These are phyloP conservation scores for Solanum rostratum DNA, from an alignment of 257 asterid genomes.

Conservation along the genomic window DNA sequence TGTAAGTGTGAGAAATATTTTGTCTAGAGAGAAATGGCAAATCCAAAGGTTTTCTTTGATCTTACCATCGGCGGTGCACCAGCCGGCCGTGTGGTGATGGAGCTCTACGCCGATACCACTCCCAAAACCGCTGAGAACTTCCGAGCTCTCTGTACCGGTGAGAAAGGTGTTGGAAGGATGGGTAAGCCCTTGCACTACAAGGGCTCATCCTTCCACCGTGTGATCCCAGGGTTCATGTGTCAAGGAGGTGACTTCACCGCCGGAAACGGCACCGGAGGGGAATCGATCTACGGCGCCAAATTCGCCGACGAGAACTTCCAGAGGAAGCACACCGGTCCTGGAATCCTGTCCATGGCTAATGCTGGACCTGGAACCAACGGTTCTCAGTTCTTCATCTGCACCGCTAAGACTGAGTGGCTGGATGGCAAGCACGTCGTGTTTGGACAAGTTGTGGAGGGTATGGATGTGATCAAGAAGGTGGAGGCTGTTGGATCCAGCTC, in stretches of 20 bases:
- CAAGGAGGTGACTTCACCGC: constrained; percentile 78
- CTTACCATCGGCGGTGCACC: constrained; percentile 51
- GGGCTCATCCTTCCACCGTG: constrained; percentile 62
- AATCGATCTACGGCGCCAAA: constrained; percentile 55
- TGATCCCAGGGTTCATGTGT: constrained; percentile 72
- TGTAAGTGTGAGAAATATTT: background rate
- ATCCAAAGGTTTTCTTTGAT: constrained; percentile 66
- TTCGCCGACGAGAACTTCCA: constrained; percentile 58
- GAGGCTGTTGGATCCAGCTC: constrained; percentile 62
- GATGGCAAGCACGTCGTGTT: constrained; percentile 73
- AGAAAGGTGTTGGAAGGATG: constrained; percentile 42
- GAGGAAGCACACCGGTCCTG: constrained; percentile 58
- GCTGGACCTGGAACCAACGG: constrained; percentile 71
- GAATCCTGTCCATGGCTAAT: constrained; percentile 61
- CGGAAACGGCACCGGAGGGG: constrained; percentile 71
- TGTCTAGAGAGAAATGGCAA: constrained; percentile 13
- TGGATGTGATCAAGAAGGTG: constrained; percentile 42
- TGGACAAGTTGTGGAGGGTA: constrained; percentile 51
- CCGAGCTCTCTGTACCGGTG: constrained; percentile 71
- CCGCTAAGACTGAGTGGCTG: constrained; percentile 61
- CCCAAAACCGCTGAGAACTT: constrained; percentile 59
- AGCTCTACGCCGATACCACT: constrained; percentile 42
- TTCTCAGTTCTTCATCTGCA: constrained; percentile 60
- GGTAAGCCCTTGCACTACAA: constrained; percentile 76
- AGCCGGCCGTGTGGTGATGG: constrained; percentile 56